These are phyloP conservation scores for Colletotrichum sp. DNA, from an alignment of 2,329 filamentous ascomycete species.

Conservation along the genomic window DNA sequence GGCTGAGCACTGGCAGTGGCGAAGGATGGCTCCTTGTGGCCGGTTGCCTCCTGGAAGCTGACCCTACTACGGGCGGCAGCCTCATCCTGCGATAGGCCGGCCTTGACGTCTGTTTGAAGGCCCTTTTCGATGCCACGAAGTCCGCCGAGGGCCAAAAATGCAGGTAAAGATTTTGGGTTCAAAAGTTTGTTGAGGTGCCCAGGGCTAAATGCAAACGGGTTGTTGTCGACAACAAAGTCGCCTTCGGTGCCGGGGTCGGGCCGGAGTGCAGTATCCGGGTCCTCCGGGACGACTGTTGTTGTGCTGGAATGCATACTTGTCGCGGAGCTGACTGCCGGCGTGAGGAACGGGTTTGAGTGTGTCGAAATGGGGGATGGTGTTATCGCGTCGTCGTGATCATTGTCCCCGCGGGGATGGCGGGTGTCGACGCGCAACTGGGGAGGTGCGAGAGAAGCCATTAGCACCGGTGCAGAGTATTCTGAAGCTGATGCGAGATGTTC, in stretches of 20 bases:
- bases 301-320: slow-evolving; percentile 21
- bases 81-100: slow-evolving; percentile 75
- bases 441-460: slow-evolving; percentile 22
- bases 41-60: slow-evolving; percentile 69
- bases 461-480: background rate
- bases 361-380: slow-evolving; percentile 20
- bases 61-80: slow-evolving; percentile 65
- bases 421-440: slow-evolving; percentile 20
- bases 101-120: slow-evolving; percentile 64
- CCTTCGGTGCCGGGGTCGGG: slow-evolving; percentile 74
- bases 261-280: slow-evolving; percentile 57
- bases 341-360: slow-evolving; percentile 30
- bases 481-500: background rate
- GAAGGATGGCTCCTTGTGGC: slow-evolving; percentile 21
- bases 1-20: background rate
- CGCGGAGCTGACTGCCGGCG: slow-evolving; percentile 24
- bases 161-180: slow-evolving; percentile 75
- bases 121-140: slow-evolving; percentile 73
- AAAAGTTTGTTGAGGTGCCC: slow-evolving; percentile 77
- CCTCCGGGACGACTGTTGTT: slow-evolving; percentile 21
- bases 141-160: slow-evolving; percentile 75
- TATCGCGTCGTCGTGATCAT: slow-evolving; percentile 20
- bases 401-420: slow-evolving; percentile 4
- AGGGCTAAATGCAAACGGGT: slow-evolving; percentile 75
- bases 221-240: slow-evolving; percentile 76